Percentiles rank a stretch among this genome's conserved stretches.
Evolutionary conservation across 2,329 filamentous ascomycete species (phyloP).

Genomic region (Neofusicoccum umdonicola): DNA sequence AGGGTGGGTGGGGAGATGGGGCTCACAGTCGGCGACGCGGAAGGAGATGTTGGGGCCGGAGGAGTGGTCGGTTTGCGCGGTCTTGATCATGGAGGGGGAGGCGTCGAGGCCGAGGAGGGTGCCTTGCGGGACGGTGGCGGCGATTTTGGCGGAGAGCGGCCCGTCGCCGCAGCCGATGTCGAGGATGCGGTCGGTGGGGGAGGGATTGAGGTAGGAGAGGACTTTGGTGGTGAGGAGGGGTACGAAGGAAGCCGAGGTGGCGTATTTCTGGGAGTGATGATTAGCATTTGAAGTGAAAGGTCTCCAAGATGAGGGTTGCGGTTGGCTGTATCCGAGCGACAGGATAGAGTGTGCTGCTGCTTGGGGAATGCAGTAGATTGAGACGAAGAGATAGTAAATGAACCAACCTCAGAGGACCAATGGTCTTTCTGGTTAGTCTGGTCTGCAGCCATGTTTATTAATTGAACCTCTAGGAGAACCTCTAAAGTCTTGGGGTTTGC

Average conservation of each 20-base stretch:
- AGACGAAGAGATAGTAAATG: no score
- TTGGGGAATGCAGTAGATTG: no score
- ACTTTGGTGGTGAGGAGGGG: constrained; percentile 41
- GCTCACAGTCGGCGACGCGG: constrained; percentile 29
- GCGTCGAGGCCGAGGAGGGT: constrained; percentile 41
- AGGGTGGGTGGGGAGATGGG: no score
- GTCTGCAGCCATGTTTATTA: background rate
- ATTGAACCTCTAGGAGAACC: background rate
- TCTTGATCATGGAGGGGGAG: constrained; percentile 39
- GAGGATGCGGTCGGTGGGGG: constrained; percentile 37
- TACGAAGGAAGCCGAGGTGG: constrained; percentile 41
- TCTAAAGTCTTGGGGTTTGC: background rate
- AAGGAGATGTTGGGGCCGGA: constrained; percentile 25
- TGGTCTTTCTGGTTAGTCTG: background rate
- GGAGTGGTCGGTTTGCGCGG: constrained; percentile 29
- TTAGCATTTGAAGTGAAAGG: background rate
- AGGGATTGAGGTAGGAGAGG: constrained; percentile 35
- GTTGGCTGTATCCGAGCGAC: background rate
- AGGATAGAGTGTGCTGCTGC: no score
- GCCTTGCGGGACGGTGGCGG: constrained; percentile 34
- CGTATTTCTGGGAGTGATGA: constrained; percentile 27
- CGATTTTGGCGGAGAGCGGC: constrained; percentile 40
- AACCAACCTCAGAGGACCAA: constrained; percentile 12
- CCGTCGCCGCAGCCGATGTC: constrained; percentile 43
- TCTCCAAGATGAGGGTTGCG: background rate